These are phyloP conservation scores for Petunia axillaris DNA, from an alignment of 257 asterid species.

Conservation along the genomic window DNA sequence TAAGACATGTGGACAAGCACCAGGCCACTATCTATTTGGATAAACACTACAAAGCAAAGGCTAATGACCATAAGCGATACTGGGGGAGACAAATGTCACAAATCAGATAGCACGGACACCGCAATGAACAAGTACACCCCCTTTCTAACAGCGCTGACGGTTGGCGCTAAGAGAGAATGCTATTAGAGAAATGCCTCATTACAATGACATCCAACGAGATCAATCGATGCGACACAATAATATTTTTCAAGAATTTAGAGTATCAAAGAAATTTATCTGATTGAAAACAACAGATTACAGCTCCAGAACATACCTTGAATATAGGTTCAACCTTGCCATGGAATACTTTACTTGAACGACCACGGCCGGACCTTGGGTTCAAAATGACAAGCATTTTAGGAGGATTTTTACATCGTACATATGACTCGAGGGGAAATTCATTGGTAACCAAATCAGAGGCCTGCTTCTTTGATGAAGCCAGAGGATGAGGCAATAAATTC, in stretches of 20 bases:
- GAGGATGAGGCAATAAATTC: conserved; percentile 90
- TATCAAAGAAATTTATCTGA: neutral
- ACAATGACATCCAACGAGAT: neutral
- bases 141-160: neutral
- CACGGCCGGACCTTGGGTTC: conserved; percentile 96
- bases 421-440: conserved; percentile 85
- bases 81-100: neutral
- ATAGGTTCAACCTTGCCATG: conserved; percentile 88
- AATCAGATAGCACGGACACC: neutral
- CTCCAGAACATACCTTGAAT: conserved; percentile 65
- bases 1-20: neutral
- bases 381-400: conserved; percentile 94
- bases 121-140: neutral
- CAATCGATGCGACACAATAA: neutral
- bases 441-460: conserved; percentile 59
- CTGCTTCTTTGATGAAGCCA: conserved; percentile 73
- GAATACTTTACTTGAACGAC: conserved; percentile 94
- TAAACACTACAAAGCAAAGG: neutral
- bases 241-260: neutral
- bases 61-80: neutral
- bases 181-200: neutral
- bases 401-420: conserved; percentile 77
- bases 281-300: conserved; percentile 7
- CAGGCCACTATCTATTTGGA: neutral
- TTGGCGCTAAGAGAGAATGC: conserved; percentile 22